Evolutionary conservation across 768 basidiomycete species (phyloP), one percentile per base, ranked within the genome.

Genomic region (Agaricus sinodeliciosus): DNA sequence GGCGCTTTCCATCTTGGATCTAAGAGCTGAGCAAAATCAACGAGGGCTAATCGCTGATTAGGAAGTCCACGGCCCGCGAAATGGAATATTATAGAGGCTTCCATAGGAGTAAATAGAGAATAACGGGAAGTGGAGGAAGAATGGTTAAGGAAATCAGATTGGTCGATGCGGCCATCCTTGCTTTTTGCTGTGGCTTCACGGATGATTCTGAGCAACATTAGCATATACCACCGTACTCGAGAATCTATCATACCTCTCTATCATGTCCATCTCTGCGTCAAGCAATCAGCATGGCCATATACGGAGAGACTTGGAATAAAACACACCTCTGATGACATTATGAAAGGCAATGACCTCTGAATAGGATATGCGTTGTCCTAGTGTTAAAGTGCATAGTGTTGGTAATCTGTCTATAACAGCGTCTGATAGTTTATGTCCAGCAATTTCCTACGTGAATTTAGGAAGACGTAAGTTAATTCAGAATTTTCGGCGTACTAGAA

Each of bases 71-170:
- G 81, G 11, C 90, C 85, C 25, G 94, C 94, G 71, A 97, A 98
- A 68, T 99, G 95, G 73, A 97, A 99, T 62, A 99, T 85, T 62
- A 98, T 96, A 49, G 87, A 82, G n/a, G 89, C 92, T 68, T 98
- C 95, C 90, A 97, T 95, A 3, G 95, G 95, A 0, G 93, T 94
- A 68, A 97, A 97, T 48, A 95, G 79, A 36, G 91, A 88, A 67
- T 98, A 97, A 35, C 95, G 87, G 59, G 94, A 91, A 59, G 76
- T 86, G 34, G 85, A 79, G 25, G 89, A 84, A 12, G 93, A 81
- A 65, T 96, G 75, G 66, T 97, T 87, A 54, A 95, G 77, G 70
- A 99, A 98, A 68, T 98, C 96, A n/a, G 83, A 80, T 64, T 93
- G 85, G 67, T 92, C 88, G 72, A 99, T 97, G 48, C 93, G 87